phyloP scores from a whole-genome alignment of 176 grass and related monocot species.

The Pontederia paniculata region DNA sequence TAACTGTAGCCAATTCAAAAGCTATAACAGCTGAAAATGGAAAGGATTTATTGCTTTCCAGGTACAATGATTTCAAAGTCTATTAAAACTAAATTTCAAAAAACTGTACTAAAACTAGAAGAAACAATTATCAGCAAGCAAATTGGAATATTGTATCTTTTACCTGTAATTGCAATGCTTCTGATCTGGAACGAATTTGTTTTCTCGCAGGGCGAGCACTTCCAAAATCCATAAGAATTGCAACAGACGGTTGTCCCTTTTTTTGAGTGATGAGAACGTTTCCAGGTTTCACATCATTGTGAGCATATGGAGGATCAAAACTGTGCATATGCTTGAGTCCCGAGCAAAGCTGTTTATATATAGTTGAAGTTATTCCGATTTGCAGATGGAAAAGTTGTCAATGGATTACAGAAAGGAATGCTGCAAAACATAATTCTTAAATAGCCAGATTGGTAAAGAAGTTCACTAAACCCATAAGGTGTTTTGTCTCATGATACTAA shows the following conservation, averaged over 20 bases:
- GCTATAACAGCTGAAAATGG: too few relatives aligned
- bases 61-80: too few relatives aligned
- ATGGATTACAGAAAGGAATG: too few relatives aligned
- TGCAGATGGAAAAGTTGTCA: too few relatives aligned
- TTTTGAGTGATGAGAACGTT: slow-evolving; percentile 72
- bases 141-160: neutral
- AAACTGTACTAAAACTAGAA: neutral
- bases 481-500: too few relatives aligned
- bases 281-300: slow-evolving; percentile 76
- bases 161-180: slow-evolving; percentile 76
- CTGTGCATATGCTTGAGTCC: slow-evolving; percentile 85
- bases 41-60: too few relatives aligned
- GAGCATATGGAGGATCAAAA: slow-evolving; percentile 77
- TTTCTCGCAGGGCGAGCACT: slow-evolving; percentile 60
- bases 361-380: neutral
- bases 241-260: slow-evolving; percentile 49
- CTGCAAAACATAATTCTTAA: too few relatives aligned
- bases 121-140: neutral
- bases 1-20: too few relatives aligned
- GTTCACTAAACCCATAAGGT: too few relatives aligned
- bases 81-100: neutral
- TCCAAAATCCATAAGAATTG: slow-evolving; percentile 94
- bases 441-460: too few relatives aligned
- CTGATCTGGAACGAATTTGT: slow-evolving; percentile 43
- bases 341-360: slow-evolving; percentile 54